These are phyloP conservation scores for Thelonectria olida DNA, from an alignment of 2,329 filamentous ascomycete species.

Conservation along the genomic window DNA sequence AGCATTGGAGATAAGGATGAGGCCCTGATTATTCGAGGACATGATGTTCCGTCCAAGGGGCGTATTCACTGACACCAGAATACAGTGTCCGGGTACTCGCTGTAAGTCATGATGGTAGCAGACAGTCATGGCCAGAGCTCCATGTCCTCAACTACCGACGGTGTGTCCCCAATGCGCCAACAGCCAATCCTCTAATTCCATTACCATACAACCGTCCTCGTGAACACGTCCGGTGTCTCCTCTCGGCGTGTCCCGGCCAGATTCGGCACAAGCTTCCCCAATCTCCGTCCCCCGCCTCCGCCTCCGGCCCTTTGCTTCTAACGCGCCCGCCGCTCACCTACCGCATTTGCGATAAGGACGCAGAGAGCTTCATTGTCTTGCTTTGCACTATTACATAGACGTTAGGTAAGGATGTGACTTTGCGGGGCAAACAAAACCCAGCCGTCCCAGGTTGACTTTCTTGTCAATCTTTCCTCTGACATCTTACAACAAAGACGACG, in stretches of 20 bases:
- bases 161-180: no score
- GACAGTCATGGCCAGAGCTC: no score
- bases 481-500: conserved; percentile 1
- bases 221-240: not conserved
- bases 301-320: not conserved
- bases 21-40: no score
- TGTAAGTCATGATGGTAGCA: no score
- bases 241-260: conserved; percentile 8
- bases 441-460: not conserved
- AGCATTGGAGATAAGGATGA: no score
- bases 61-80: no score
- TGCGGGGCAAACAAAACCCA: conserved; percentile 21
- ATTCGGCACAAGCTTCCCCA: conserved; percentile 13
- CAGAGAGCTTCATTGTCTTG: not conserved
- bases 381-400: not conserved
- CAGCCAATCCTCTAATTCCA: no score
- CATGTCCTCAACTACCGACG: no score
- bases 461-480: conserved; percentile 7
- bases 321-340: not conserved
- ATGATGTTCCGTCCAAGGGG: no score
- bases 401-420: not conserved
- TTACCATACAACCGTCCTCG: conserved; percentile 1
- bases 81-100: no score
- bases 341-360: not conserved
- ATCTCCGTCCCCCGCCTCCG: conserved; percentile 4